Evolutionary conservation across 495 filamentous ascomycete genomes (phyloP).

Genomic region (Letharia lupina): DNA sequence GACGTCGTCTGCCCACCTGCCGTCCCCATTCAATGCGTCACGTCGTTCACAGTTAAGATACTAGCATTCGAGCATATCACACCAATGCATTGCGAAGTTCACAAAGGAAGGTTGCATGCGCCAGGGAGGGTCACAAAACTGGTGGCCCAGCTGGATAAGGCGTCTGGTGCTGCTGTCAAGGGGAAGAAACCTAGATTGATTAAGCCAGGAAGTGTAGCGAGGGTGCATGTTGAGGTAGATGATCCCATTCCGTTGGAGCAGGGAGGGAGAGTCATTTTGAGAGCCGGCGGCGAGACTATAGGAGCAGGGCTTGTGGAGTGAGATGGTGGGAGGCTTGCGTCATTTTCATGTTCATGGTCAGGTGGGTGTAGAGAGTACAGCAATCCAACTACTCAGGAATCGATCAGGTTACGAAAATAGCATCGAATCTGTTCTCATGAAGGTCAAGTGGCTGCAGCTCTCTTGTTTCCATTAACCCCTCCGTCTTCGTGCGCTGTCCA

Average conservation of each 20-base stretch:
- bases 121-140: slow-evolving; percentile 65
- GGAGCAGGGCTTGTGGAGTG: slow-evolving; percentile 80
- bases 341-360: neutral
- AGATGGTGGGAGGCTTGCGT: neutral
- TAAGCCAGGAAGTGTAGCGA: slow-evolving; percentile 59
- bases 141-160: slow-evolving; percentile 66
- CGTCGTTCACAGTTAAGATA: slow-evolving; percentile 69
- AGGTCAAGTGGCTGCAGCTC: neutral
- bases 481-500: too few species aligned
- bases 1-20: slow-evolving; percentile 72
- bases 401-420: neutral
- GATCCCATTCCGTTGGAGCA: slow-evolving; percentile 69
- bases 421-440: neutral
- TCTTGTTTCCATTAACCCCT: neutral
- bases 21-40: slow-evolving; percentile 58
- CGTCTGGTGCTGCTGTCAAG: slow-evolving; percentile 46
- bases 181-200: slow-evolving; percentile 85
- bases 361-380: neutral
- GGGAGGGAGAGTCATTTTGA: slow-evolving; percentile 69
- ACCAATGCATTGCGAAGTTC: slow-evolving; percentile 82
- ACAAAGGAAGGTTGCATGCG: slow-evolving; percentile 72
- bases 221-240: slow-evolving; percentile 63
- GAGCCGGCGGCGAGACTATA: slow-evolving; percentile 70
- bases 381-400: neutral
- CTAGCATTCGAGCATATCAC: slow-evolving; percentile 82